These are phyloP conservation scores for Yarrowia keelungensis DNA, from an alignment of 805 yeast genomes.

Conservation along the genomic window DNA sequence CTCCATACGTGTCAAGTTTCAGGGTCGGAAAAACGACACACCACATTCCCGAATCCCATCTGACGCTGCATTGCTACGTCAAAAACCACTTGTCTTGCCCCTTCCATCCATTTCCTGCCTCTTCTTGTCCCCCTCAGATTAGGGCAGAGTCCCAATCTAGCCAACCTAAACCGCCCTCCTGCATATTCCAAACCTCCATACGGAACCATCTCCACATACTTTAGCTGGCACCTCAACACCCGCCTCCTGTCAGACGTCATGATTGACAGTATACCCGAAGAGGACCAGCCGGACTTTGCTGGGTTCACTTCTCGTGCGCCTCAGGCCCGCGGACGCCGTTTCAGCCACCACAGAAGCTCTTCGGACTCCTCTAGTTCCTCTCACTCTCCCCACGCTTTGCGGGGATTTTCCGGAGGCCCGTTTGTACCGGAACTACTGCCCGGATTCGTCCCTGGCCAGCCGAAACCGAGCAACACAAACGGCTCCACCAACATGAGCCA, in stretches of 20 bases:
- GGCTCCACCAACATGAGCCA: not conserved
- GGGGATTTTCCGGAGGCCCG: conserved; percentile 35
- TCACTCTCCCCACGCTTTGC: conserved; percentile 27
- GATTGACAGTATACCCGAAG: conserved; percentile 38
- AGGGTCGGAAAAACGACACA: not conserved
- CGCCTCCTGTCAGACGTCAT: conserved; percentile 1
- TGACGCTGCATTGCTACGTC: not conserved
- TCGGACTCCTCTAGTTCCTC: conserved; percentile 28
- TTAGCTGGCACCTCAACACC: conserved; percentile 6
- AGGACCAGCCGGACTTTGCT: conserved; percentile 36
- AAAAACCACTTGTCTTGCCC: not conserved
- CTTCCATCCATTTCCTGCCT: conserved; percentile 7
- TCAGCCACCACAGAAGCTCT: conserved; percentile 30
- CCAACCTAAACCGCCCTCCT: conserved; percentile 27
- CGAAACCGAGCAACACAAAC: not conserved
- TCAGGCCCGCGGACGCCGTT: conserved; percentile 20
- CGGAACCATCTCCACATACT: conserved; percentile 23
- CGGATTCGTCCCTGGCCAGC: conserved; percentile 5
- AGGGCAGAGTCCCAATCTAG: conserved; percentile 28
- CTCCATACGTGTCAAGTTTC: not conserved
- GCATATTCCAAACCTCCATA: conserved; percentile 33
- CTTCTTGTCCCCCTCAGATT: conserved; percentile 2
- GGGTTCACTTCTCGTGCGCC: conserved; percentile 30
- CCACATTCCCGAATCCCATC: not conserved
- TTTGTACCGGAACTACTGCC: conserved; percentile 18